phyloP scores from a whole-genome alignment of 139 green algal genomes.

The Eudorina sp. region DNA sequence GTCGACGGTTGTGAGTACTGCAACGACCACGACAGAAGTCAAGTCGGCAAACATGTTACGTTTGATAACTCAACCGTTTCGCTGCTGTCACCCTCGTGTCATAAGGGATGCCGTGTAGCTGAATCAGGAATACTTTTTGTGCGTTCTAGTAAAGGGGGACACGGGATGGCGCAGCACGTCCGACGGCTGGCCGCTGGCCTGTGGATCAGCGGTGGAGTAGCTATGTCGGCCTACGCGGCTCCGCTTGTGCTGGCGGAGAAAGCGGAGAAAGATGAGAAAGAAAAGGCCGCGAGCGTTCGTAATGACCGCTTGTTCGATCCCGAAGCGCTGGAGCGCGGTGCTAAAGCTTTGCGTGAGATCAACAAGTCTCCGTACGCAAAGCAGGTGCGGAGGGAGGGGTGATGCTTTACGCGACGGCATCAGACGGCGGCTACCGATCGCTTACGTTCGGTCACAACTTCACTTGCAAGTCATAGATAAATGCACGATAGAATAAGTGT shows the following conservation, averaged over 20 bases:
- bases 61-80: too few relatives aligned
- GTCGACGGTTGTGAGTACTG: too few relatives aligned
- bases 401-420: background rate
- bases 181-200: conserved; percentile 14
- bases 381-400: conserved; percentile 67
- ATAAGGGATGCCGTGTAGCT: too few relatives aligned
- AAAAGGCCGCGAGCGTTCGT: background rate
- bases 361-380: conserved; percentile 94
- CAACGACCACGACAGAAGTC: too few relatives aligned
- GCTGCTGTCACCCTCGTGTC: too few relatives aligned
- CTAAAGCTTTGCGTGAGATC: conserved; percentile 97
- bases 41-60: too few relatives aligned
- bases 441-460: background rate
- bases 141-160: too few relatives aligned
- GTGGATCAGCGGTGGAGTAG: conserved; percentile 17
- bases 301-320: conserved; percentile 87
- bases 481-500: background rate
- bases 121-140: too few relatives aligned
- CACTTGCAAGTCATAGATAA: background rate
- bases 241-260: conserved; percentile 49
- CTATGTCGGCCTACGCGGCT: background rate
- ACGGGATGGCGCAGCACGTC: conserved; percentile 35
- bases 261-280: conserved; percentile 54
- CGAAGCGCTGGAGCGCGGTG: conserved; percentile 95
- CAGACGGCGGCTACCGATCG: conserved; percentile 19